Percentiles rank a stretch among this genome's conserved stretches.
These are phyloP conservation scores for Aureococcus anophagefferens DNA, from an alignment of 108 stramenopile species.

Conservation along the genomic window DNA sequence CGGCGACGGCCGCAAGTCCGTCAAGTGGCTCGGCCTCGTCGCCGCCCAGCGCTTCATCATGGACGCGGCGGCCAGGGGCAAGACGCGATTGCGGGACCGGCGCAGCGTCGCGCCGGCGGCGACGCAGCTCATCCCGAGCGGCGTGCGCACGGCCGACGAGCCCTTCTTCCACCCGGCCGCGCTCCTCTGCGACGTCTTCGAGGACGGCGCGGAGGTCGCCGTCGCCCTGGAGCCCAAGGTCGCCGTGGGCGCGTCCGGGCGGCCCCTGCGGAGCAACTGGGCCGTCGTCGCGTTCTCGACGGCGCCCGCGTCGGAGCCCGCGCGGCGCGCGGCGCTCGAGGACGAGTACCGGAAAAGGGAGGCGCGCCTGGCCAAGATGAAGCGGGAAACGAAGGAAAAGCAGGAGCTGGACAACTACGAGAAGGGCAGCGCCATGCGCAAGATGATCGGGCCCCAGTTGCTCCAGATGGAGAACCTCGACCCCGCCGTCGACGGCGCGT, in stretches of 20 bases:
- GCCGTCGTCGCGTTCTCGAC: not conserved
- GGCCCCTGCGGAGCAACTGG: not conserved
- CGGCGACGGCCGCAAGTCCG: not conserved
- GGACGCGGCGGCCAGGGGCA: conserved; percentile 1
- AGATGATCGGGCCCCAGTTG: not conserved
- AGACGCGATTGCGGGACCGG: not conserved
- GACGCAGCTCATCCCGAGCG: not conserved
- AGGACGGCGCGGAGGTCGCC: not conserved
- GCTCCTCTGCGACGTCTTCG: not conserved
- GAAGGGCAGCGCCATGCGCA: not conserved
- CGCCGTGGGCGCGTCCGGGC: not conserved
- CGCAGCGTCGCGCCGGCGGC: not conserved
- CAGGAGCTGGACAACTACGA: not conserved
- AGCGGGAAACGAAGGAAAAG: too few relatives aligned
- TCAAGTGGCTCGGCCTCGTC: conserved; percentile 10
- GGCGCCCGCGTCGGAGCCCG: not conserved
- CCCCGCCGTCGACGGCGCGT: not conserved
- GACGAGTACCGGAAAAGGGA: not conserved
- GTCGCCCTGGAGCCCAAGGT: not conserved
- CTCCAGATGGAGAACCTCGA: not conserved
- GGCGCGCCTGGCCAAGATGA: not conserved
- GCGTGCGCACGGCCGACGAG: not conserved
- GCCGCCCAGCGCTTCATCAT: conserved; percentile 2
- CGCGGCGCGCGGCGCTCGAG: not conserved
- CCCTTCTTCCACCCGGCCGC: not conserved